These are phyloP conservation scores for Samsoniella hepiali DNA, from an alignment of 2,329 filamentous ascomycete species.

Conservation along the genomic window DNA sequence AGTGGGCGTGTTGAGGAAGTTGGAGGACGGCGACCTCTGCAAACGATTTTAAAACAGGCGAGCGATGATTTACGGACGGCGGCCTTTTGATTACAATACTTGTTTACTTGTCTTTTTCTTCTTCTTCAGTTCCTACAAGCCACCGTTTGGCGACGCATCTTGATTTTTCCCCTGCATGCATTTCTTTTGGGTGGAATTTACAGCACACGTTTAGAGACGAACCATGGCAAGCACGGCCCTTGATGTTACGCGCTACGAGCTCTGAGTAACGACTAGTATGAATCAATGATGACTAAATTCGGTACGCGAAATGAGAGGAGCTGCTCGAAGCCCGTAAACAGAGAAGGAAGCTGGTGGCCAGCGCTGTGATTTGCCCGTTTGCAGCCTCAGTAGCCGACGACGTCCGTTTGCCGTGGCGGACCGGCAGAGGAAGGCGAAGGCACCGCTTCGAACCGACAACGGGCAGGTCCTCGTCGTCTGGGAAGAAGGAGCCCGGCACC, in stretches of 20 bases:
- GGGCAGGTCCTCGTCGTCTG: background rate
- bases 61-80: background rate
- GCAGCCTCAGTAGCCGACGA: background rate
- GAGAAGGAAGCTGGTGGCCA: background rate
- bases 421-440: background rate
- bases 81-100: background rate
- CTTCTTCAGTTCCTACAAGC: background rate
- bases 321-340: background rate
- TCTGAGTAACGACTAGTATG: constrained; percentile 11
- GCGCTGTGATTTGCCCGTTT: background rate
- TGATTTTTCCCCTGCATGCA: background rate
- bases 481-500: background rate
- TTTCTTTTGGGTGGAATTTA: background rate
- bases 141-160: background rate
- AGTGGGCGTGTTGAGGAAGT: constrained; percentile 47
- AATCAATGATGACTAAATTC: constrained; percentile 9
- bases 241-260: constrained; percentile 1
- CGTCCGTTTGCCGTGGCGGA: background rate
- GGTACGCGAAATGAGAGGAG: background rate
- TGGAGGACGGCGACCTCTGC: constrained; percentile 44
- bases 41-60: constrained; percentile 38
- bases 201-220: constrained; percentile 12
- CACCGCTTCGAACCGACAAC: background rate
- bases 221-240: constrained; percentile 1
- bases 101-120: background rate